Conservation (phyloP, 106 monocot species). For the Chionographis japonica region DNA sequence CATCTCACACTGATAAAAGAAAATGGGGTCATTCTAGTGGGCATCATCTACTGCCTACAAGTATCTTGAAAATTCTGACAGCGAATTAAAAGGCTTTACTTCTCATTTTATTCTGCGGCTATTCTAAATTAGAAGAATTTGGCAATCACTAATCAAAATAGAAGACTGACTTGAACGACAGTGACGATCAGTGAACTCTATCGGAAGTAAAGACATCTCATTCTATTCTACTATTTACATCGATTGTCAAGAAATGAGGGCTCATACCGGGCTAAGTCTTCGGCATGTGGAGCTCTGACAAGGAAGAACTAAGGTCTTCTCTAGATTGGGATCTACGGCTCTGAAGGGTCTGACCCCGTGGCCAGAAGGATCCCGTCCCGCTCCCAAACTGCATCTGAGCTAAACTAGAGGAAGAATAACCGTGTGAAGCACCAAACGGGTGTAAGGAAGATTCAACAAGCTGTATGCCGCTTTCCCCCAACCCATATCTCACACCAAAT, state of each 20-base stretch:
- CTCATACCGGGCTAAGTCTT: conserved; percentile 48
- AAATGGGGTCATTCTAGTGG: too few species aligned
- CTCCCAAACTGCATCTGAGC: conserved; percentile 69
- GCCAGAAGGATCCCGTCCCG: conserved; percentile 51
- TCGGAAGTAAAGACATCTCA: conserved; percentile 3
- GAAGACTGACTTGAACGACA: too few species aligned
- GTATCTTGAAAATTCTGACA: too few species aligned
- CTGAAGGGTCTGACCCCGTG: conserved; percentile 71
- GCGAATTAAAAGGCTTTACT: too few species aligned
- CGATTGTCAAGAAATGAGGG: not conserved
- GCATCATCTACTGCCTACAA: too few species aligned
- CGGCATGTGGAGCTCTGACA: conserved; percentile 54
- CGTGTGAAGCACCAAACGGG: conserved; percentile 48
- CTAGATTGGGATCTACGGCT: conserved; percentile 91
- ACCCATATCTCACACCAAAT: conserved; percentile 38
- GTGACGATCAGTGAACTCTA: not conserved
- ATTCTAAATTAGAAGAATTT: too few species aligned
- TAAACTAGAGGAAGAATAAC: conserved; percentile 81
- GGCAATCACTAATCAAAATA: too few species aligned
- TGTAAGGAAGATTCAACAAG: conserved; percentile 43
- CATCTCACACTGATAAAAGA: too few species aligned
- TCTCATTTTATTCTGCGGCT: too few species aligned
- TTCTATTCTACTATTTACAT: conserved; percentile 12
- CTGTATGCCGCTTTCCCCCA: conserved; percentile 42
- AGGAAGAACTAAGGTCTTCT: conserved; percentile 77